These are phyloP conservation scores for Starmerella floris DNA, from an alignment of 805 yeast genomes.

Conservation along the genomic window DNA sequence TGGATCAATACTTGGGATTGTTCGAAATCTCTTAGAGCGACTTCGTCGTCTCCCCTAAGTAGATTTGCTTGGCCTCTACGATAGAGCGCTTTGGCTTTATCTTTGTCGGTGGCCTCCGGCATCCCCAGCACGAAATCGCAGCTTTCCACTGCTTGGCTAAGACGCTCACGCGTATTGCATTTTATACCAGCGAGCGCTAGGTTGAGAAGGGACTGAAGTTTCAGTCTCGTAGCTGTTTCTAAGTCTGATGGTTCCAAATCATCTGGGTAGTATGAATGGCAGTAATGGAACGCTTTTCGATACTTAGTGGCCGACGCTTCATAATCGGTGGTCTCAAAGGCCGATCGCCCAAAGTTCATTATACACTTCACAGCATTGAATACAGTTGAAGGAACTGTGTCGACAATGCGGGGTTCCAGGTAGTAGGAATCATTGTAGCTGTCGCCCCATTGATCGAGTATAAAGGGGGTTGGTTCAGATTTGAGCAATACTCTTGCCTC, in stretches of 20 bases:
- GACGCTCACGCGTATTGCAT: constrained; percentile 31
- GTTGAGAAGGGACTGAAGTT: constrained; percentile 54
- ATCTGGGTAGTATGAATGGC: constrained; percentile 62
- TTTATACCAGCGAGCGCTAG: constrained; percentile 63
- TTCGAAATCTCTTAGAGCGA: constrained; percentile 51
- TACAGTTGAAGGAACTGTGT: constrained; percentile 17
- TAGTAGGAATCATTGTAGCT: constrained; percentile 18
- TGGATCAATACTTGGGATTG: constrained; percentile 34
- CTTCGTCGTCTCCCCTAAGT: constrained; percentile 50
- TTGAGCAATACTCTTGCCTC: constrained; percentile 13
- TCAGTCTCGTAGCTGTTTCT: constrained; percentile 35
- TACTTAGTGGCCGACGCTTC: constrained; percentile 55
- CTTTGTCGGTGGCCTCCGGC: constrained; percentile 35
- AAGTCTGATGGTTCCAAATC: constrained; percentile 27
- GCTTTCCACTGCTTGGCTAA: constrained; percentile 41
- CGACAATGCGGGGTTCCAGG: constrained; percentile 22
- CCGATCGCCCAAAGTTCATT: constrained; percentile 54
- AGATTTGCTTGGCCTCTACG: constrained; percentile 67
- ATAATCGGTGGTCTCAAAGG: constrained; percentile 44
- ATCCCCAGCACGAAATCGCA: constrained; percentile 53
- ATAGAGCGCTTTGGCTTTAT: constrained; percentile 70
- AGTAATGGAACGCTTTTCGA: constrained; percentile 54
- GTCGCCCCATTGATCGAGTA: constrained; percentile 20
- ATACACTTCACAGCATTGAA: constrained; percentile 11
- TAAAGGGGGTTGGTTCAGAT: constrained; percentile 18